These are phyloP conservation scores for Eucalyptus marginata DNA, from an alignment of 345 rosid genomes.

Conservation along the genomic window DNA sequence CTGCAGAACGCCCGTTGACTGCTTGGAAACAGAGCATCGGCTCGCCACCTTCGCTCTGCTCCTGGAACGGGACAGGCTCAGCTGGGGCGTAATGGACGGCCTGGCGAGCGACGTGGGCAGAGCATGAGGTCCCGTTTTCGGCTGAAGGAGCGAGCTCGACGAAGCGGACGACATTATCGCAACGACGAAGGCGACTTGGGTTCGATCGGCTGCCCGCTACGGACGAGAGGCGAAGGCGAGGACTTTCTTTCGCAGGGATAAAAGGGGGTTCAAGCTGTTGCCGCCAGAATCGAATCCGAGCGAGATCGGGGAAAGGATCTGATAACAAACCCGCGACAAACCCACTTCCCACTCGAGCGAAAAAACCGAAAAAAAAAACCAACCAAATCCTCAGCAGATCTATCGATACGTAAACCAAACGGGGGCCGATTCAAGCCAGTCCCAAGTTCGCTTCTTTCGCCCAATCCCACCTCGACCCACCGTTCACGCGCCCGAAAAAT, in stretches of 20 bases:
- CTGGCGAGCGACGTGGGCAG: neutral
- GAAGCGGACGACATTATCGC: neutral
- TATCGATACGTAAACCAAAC: neutral
- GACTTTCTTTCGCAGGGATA: neutral
- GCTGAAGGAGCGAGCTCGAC: neutral
- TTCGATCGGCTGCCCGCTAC: neutral
- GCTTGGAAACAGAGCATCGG: slow-evolving; percentile 19
- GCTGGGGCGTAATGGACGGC: slow-evolving; percentile 14
- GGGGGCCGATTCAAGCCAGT: neutral
- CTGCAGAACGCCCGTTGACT: slow-evolving; percentile 10
- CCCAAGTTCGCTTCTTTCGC: neutral
- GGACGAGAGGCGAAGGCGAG: neutral
- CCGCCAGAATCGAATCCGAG: neutral
- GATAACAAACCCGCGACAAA: neutral
- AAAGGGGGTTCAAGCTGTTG: neutral
- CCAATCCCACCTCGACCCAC: neutral
- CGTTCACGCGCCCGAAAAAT: neutral
- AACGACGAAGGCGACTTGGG: neutral
- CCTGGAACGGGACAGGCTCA: slow-evolving; percentile 6
- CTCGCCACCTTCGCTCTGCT: neutral
- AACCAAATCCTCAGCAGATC: neutral
- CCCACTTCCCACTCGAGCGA: neutral
- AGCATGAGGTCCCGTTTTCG: neutral
- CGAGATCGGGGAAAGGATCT: neutral
- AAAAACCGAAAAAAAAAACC: neutral